Evolutionary conservation across 176 grass and related monocot species (phyloP), one percentile per base, ranked within the genome.

Genomic region (Oryza rufipogon): DNA sequence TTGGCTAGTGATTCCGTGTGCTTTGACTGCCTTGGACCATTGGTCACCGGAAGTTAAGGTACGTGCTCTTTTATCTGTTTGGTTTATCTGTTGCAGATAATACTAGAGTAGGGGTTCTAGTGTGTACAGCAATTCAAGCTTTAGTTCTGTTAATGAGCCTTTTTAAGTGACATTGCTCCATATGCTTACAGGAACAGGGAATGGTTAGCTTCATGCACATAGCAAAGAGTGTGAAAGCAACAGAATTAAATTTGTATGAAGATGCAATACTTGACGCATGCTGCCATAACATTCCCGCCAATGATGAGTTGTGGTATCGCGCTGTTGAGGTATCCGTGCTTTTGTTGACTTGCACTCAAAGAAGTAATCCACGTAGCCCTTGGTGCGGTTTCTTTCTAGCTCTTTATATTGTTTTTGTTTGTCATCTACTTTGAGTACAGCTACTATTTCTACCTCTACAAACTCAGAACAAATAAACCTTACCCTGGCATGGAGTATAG

Each of bases 11-110:
- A 92, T 92, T 58, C 91, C 93, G 1, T 98, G 93, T 90, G 96
- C 96, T 70, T 80, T 95, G 78, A 95, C 89, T 2, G 73, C 87
- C 70, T 78, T 98, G 78, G 96, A 98, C 90, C 96, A 98, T 85
- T 98, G 96, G 96, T 94, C 93, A 56, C 83, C 89, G 16, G 91
- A 95, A 66, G 89, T 95, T 68, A 95, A 98, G 91, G 96, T 93
- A 88, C 14, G 4, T 9, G 46, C 20, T 20, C 1, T 70, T 12
- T 64, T 76, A 11, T 67, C 13, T 76, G 1, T 78, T 73, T 34
- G 9, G 12, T 75, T 77, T 84, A 15, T 86, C 45, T 83, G 20
- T 47, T 51, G 39, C 12, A n/a, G 64, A 64, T 85, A 51, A 36
- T 41, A 20, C 23, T 26, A 68, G 33, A 63, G 11, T 47, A 23